phyloP scores from a whole-genome alignment of 352 stramenopile genomes.

The Phytophthora rubi region DNA sequence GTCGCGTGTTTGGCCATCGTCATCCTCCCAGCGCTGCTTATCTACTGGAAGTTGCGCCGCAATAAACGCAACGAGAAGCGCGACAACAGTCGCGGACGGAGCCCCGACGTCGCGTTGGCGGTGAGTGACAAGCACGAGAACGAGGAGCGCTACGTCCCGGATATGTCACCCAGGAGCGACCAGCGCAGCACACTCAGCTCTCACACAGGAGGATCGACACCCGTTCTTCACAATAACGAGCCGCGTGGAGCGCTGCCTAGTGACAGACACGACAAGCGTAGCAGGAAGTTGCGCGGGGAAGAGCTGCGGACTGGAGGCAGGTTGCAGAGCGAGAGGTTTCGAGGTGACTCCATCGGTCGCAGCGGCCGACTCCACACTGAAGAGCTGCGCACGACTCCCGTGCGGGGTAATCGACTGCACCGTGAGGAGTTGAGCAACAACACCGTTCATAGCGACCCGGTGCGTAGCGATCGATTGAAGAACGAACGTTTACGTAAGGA shows the following conservation, averaged over 20 bases:
- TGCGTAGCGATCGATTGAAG: conserved; percentile 23
- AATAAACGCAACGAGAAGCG: conserved; percentile 27
- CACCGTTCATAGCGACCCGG: conserved; percentile 22
- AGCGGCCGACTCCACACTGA: conserved; percentile 24
- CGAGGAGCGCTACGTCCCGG: conserved; percentile 32
- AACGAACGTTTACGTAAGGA: conserved; percentile 25
- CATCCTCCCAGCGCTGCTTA: conserved; percentile 29
- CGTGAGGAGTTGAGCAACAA: conserved; percentile 27
- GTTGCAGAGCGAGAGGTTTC: conserved; percentile 24
- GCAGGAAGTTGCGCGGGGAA: conserved; percentile 7
- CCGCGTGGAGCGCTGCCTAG: conserved; percentile 17
- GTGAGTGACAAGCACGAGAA: conserved; percentile 39
- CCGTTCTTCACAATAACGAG: conserved; percentile 32
- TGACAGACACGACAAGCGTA: conserved; percentile 23
- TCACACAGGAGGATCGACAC: conserved; percentile 21
- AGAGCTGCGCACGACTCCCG: conserved; percentile 22
- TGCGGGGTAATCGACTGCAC: conserved; percentile 24
- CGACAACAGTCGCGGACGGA: conserved; percentile 4
- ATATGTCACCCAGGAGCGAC: conserved; percentile 36
- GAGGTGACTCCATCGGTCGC: conserved; percentile 13
- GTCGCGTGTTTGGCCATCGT: conserved; percentile 37
- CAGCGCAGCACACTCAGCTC: conserved; percentile 27
- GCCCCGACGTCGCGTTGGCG: conserved; percentile 29
- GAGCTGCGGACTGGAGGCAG: conserved; percentile 17
- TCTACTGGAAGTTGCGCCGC: conserved; percentile 34